A percentile compares a stretch with the other conserved stretches of the same genome.
Conservation (phyloP, 73 alveolate genomes). For the Halteria grandinella region DNA sequence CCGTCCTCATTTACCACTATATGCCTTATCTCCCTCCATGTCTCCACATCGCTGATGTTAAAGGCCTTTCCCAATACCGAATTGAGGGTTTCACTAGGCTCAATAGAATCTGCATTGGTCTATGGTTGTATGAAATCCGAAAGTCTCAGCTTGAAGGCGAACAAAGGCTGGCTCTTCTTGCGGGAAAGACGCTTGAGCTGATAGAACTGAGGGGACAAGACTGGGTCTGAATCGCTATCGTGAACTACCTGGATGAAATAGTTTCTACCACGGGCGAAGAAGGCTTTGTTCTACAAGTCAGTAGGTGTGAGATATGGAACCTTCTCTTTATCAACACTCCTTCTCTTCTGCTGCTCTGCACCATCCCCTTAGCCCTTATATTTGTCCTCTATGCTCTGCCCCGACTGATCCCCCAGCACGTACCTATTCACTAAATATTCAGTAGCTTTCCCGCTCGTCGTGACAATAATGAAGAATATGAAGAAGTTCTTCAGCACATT, state of each 20-base stretch:
- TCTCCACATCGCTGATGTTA: slow-evolving; percentile 13
- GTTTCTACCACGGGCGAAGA: slow-evolving; percentile 8
- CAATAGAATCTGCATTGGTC: too few species aligned
- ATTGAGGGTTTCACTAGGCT: too few species aligned
- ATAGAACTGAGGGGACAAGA: slow-evolving; percentile 5
- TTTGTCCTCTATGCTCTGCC: too few species aligned
- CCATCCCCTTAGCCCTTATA: not conserved
- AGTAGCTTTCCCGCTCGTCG: not conserved
- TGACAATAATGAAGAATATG: not conserved
- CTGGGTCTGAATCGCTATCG: not conserved
- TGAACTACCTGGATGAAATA: slow-evolving; percentile 14
- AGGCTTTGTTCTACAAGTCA: not conserved
- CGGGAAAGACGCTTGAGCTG: slow-evolving; percentile 19
- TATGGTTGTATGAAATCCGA: slow-evolving; percentile 10
- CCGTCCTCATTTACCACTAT: slow-evolving; percentile 33
- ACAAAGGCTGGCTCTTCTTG: slow-evolving; percentile 29
- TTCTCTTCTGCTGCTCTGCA: not conserved
- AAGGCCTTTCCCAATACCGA: not conserved
- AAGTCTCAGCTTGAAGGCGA: not conserved
- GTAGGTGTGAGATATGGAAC: not conserved
- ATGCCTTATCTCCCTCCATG: not conserved
- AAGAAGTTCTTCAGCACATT: not conserved
- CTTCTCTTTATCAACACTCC: not conserved
- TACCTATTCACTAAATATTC: not conserved
- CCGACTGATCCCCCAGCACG: too few species aligned